These are phyloP conservation scores for Sonneratia caseolaris DNA, from an alignment of 345 rosid species.

Conservation along the genomic window DNA sequence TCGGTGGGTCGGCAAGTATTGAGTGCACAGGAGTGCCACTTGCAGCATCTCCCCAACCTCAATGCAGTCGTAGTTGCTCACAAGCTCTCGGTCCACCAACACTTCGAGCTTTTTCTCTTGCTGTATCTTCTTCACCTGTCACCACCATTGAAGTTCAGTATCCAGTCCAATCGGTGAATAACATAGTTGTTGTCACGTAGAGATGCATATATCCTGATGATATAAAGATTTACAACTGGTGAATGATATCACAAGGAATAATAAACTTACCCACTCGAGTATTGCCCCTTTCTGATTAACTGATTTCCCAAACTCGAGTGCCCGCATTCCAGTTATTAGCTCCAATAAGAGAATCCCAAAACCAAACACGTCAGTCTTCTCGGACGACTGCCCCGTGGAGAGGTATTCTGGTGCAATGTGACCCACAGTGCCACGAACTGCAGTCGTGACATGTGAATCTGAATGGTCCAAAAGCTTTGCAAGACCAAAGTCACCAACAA, in stretches of 20 bases:
- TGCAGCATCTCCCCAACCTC: constrained; percentile 88
- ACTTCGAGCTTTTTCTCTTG: constrained; percentile 74
- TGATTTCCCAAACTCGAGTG: constrained; percentile 81
- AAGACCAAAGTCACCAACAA: constrained; percentile 94
- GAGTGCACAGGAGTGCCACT: constrained; percentile 82
- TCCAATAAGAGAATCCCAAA: constrained; percentile 88
- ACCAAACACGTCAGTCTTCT: constrained; percentile 92
- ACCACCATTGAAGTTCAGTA: background rate
- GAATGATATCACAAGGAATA: background rate
- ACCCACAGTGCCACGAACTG: constrained; percentile 90
- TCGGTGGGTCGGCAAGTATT: constrained; percentile 74
- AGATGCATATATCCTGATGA: background rate
- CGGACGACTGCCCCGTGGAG: constrained; percentile 97
- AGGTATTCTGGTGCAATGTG: constrained; percentile 95
- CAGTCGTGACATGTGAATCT: constrained; percentile 91
- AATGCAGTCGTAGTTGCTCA: constrained; percentile 51
- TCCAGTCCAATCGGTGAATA: background rate
- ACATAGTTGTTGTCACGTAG: too few relatives aligned
- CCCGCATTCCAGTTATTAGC: constrained; percentile 91
- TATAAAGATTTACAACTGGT: background rate
- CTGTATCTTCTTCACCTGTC: constrained; percentile 68
- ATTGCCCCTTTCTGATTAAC: constrained; percentile 81
- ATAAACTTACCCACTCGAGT: constrained; percentile 72
- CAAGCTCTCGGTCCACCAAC: constrained; percentile 69
- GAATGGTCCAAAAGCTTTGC: constrained; percentile 88